Percentiles rank a stretch among this genome's conserved stretches.
Conservation (phyloP, 805 yeast genomes). For the Hanseniaspora valbyensis region DNA sequence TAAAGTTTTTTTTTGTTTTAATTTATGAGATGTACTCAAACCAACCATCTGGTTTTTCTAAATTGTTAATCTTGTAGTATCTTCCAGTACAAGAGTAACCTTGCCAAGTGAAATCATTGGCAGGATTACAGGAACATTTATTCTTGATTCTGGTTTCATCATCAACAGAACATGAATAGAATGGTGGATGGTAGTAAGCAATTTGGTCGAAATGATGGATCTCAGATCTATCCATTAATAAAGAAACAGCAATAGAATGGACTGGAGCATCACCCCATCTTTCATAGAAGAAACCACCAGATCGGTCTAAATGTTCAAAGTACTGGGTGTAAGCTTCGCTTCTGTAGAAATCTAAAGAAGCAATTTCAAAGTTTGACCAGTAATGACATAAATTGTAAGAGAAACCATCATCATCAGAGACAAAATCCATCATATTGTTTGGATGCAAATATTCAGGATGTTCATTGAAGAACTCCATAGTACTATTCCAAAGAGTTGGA, state of each 20-base stretch:
- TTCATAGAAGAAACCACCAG: slow-evolving; percentile 88
- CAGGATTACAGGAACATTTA: slow-evolving; percentile 64
- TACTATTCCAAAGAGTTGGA: slow-evolving; percentile 64
- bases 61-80: slow-evolving; percentile 44
- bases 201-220: slow-evolving; percentile 75
- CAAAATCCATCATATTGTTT: slow-evolving; percentile 56
- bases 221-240: slow-evolving; percentile 58
- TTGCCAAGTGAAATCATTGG: slow-evolving; percentile 64
- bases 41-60: slow-evolving; percentile 62
- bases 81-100: slow-evolving; percentile 61
- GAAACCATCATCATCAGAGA: slow-evolving; percentile 59
- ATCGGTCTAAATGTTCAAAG: slow-evolving; percentile 61
- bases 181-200: slow-evolving; percentile 78
- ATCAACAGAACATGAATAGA: slow-evolving; percentile 67
- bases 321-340: slow-evolving; percentile 56
- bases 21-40: slow-evolving; percentile 30
- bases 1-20: slow-evolving; percentile 28
- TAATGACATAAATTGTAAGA: slow-evolving; percentile 75
- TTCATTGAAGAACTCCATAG: slow-evolving; percentile 46
- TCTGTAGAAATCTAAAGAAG: slow-evolving; percentile 64
- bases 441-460: slow-evolving; percentile 50
- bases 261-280: slow-evolving; percentile 95
- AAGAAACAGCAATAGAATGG: slow-evolving; percentile 75
- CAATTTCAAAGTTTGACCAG: slow-evolving; percentile 87
- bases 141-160: slow-evolving; percentile 44